These are phyloP conservation scores for Dimocarpus longan DNA, from an alignment of 345 rosid genomes.

Conservation along the genomic window DNA sequence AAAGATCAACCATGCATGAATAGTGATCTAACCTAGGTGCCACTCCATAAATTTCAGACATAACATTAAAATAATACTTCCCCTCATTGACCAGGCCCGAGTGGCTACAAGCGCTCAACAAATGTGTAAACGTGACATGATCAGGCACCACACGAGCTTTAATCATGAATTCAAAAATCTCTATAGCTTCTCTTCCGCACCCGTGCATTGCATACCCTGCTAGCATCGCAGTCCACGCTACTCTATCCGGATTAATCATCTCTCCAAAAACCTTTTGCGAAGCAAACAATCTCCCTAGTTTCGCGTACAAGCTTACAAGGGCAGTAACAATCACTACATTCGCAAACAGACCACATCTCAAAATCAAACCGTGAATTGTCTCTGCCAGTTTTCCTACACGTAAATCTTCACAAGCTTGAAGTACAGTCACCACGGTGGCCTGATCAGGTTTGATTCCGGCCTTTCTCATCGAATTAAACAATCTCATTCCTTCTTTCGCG, in stretches of 20 bases:
- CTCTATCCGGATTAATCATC: conserved; percentile 51
- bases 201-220: conserved; percentile 73
- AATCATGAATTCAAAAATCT: conserved; percentile 61
- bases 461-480: conserved; percentile 50
- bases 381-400: conserved; percentile 51
- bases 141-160: conserved; percentile 50
- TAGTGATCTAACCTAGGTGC: conserved; percentile 62
- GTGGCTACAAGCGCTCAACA: conserved; percentile 78
- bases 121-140: conserved; percentile 76
- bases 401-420: conserved; percentile 55
- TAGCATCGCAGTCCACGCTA: conserved; percentile 87
- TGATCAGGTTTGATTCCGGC: conserved; percentile 51
- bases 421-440: conserved; percentile 49
- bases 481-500: conserved; percentile 40
- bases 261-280: conserved; percentile 43
- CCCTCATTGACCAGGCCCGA: conserved; percentile 68
- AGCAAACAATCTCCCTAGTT: conserved; percentile 56
- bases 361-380: conserved; percentile 50
- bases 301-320: conserved; percentile 54
- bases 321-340: conserved; percentile 44
- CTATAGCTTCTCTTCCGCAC: conserved; percentile 55
- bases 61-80: conserved; percentile 48
- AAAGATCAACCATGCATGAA: conserved; percentile 78
- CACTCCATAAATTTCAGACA: conserved; percentile 47
- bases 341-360: conserved; percentile 35